phyloP scores from a whole-genome alignment of 495 filamentous ascomycete genomes.

The Neurospora sp. region DNA sequence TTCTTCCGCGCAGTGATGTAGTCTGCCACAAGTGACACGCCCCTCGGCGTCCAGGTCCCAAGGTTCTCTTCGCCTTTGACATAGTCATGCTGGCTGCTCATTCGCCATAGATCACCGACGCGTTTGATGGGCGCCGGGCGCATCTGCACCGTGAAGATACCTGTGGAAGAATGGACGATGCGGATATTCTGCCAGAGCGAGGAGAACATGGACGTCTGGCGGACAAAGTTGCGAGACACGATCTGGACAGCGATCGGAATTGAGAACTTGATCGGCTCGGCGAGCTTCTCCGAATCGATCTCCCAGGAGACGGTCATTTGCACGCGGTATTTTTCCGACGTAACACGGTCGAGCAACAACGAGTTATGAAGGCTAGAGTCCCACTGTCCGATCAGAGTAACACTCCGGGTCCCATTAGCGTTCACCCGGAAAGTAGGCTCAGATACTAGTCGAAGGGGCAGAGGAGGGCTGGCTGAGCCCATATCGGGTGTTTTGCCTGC shows the following conservation, averaged over 20 bases:
- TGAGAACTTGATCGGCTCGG: conserved; percentile 74
- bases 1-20: conserved; percentile 63
- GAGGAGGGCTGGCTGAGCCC: conserved; percentile 56
- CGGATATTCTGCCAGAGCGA: conserved; percentile 75
- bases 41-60: conserved; percentile 73
- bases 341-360: conserved; percentile 77
- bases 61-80: conserved; percentile 90
- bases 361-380: conserved; percentile 91
- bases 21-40: conserved; percentile 77
- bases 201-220: conserved; percentile 76
- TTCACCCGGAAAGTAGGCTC: conserved; percentile 70
- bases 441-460: conserved; percentile 63
- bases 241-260: conserved; percentile 73
- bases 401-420: conserved; percentile 81
- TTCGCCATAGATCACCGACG: conserved; percentile 88
- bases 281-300: conserved; percentile 64
- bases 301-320: conserved; percentile 82
- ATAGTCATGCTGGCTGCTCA: conserved; percentile 89
- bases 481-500: conserved; percentile 76
- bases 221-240: conserved; percentile 70
- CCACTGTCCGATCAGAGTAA: conserved; percentile 84
- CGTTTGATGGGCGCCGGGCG: conserved; percentile 82
- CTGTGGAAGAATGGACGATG: conserved; percentile 75
- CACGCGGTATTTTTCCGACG: conserved; percentile 81
- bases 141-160: conserved; percentile 75